Evolutionary conservation across 805 yeast genomes (phyloP), one percentile per base, ranked within the genome.

Genomic region (Priceomyces carsonii): DNA sequence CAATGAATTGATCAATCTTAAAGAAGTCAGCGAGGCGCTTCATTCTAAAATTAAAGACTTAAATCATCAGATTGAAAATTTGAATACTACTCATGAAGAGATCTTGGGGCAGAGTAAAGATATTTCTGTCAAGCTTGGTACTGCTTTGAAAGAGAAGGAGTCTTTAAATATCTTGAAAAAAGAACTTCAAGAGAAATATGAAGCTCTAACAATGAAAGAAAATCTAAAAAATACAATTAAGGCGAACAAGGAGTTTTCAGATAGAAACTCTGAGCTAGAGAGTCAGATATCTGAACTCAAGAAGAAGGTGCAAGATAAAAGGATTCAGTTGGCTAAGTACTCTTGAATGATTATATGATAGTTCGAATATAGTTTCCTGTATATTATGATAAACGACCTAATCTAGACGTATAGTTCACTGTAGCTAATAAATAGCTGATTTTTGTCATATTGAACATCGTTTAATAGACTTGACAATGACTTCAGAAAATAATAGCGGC

Each of bases 181-280:
- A 18, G 42, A 47, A 8, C 43, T 59, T 25, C 48, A 57, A 29
- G 39, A 39, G 13, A 46, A 51, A 30, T 61, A 59, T 36, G 61
- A 53, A 22, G 50, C 54, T 28, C 51, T 63, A 15, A 62, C 63
- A 13, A 61, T 64, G 69, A 60, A 61, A 28, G 65, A 59, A 37
- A 64, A 64, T 37, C 50, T 64, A 25, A 53, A 51, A 24, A 64
- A 64, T 35, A 62, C 69, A 2, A 61, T 57, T 30, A 55, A 63
- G 37, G 73, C 73, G 24, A 68, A 68, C 41, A 42, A 56, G 40
- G 73, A 66, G 19, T 66, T 68, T 38, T 49, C 57, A 8, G 48
- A 47, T 29, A 52, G 62, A 29, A 64, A 62, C 33, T 17, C 42
- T 4, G 67, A 63, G 25, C 49, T 68, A 19, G 65, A 63, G 44